Conservation (phyloP, 2,329 filamentous ascomycete genomes). For the Sphaerostilbella broomeana region DNA sequence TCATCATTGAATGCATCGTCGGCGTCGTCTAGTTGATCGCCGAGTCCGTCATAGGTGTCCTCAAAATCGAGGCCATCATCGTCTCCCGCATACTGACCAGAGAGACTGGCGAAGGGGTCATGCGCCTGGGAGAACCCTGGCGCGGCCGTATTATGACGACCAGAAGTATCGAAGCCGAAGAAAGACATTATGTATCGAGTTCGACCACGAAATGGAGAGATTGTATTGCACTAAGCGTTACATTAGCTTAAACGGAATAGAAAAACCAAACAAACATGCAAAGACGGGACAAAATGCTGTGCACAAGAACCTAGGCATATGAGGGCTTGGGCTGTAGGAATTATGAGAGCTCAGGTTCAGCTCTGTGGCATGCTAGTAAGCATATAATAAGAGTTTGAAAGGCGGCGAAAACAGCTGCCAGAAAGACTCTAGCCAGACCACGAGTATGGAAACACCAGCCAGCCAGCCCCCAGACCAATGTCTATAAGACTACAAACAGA, state of each 20-base stretch:
- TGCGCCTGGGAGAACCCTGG: constrained; percentile 76
- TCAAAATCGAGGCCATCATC: constrained; percentile 71
- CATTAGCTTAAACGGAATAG: constrained; percentile 15
- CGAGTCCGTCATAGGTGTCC: constrained; percentile 93
- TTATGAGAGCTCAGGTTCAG: too few relatives aligned
- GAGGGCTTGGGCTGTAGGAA: too few relatives aligned
- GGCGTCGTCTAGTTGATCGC: constrained; percentile 82
- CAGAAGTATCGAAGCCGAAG: constrained; percentile 74
- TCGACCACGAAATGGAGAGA: constrained; percentile 17
- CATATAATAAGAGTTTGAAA: too few relatives aligned
- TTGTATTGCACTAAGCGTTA: constrained; percentile 19
- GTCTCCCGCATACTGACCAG: constrained; percentile 54
- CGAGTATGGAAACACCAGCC: too few relatives aligned
- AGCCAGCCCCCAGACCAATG: too few relatives aligned
- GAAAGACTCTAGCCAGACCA: too few relatives aligned
- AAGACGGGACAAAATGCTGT: not conserved
- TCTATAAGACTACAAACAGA: too few relatives aligned
- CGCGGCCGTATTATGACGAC: constrained; percentile 58
- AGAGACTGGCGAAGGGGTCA: constrained; percentile 83
- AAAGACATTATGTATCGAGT: constrained; percentile 64
- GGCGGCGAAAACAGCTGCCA: too few relatives aligned
- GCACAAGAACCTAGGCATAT: too few relatives aligned
- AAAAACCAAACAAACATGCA: not conserved
- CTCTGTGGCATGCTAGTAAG: too few relatives aligned
- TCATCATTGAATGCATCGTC: constrained; percentile 96